phyloP scores from a whole-genome alignment of 2,329 filamentous ascomycete genomes.

The Penicillium sp. region DNA sequence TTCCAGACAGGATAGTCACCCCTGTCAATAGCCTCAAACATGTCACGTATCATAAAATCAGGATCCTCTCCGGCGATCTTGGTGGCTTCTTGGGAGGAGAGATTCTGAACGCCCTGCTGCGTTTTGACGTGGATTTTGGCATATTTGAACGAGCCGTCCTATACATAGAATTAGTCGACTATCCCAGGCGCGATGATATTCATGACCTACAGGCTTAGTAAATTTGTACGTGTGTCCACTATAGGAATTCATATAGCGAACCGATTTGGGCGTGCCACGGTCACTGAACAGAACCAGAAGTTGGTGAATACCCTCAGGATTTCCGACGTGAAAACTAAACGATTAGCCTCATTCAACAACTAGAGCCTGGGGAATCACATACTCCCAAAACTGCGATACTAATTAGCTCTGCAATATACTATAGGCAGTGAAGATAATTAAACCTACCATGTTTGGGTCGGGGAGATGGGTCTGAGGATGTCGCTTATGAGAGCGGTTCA shows the following conservation, averaged over 20 bases:
- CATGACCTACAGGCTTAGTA: slow-evolving; percentile 6
- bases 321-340: slow-evolving; percentile 53
- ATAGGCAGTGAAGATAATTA: no score
- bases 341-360: neutral
- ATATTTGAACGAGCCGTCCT: no score
- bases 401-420: no score
- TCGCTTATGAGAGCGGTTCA: slow-evolving; percentile 73
- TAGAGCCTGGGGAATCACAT: neutral
- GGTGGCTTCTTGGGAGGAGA: slow-evolving; percentile 44
- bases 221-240: slow-evolving; percentile 58
- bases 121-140: slow-evolving; percentile 36
- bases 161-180: slow-evolving; percentile 56
- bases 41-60: no score
- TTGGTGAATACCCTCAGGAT: slow-evolving; percentile 65
- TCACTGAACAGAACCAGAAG: slow-evolving; percentile 67
- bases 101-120: slow-evolving; percentile 50
- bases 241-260: slow-evolving; percentile 67
- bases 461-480: slow-evolving; percentile 42
- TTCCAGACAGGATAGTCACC: slow-evolving; percentile 36
- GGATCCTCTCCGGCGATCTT: slow-evolving; percentile 74
- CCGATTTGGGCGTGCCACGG: slow-evolving; percentile 64
- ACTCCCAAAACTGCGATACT: slow-evolving; percentile 42
- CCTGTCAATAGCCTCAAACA: slow-evolving; percentile 35
- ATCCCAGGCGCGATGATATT: slow-evolving; percentile 41
- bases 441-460: slow-evolving; percentile 32